A percentile compares a stretch with the other conserved stretches of the same genome.
phyloP scores from a whole-genome alignment of 371 early-diverging fungal genomes.

The Zychaea mexicana region DNA sequence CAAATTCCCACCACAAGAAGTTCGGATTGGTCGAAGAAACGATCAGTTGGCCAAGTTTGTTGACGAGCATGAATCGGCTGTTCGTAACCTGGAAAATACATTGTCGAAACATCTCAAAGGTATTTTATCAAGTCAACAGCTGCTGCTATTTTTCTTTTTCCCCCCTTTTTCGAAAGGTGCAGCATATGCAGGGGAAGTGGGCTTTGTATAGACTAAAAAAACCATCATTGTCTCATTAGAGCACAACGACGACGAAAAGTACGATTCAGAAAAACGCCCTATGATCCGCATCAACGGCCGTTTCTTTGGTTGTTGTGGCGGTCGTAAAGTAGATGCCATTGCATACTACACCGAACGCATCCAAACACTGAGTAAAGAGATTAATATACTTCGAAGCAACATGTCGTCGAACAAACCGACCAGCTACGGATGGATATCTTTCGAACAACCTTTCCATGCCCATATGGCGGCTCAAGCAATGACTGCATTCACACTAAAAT shows the following conservation, averaged over 20 bases:
- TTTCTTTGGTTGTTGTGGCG: constrained; percentile 45
- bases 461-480: constrained; percentile 58
- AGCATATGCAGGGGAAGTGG: neutral
- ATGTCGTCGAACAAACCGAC: constrained; percentile 57
- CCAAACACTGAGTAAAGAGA: constrained; percentile 62
- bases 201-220: neutral
- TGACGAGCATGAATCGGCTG: constrained; percentile 69
- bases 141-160: neutral
- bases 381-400: constrained; percentile 54
- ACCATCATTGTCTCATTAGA: constrained; percentile 1
- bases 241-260: constrained; percentile 47
- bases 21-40: constrained; percentile 71
- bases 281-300: constrained; percentile 42
- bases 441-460: constrained; percentile 60
- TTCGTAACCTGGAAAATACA: constrained; percentile 66
- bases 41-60: constrained; percentile 67
- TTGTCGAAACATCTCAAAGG: constrained; percentile 62
- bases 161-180: neutral
- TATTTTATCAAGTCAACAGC: constrained; percentile 12
- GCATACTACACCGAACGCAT: constrained; percentile 70
- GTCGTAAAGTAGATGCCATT: constrained; percentile 78
- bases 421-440: constrained; percentile 79
- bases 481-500: neutral
- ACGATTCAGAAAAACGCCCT: constrained; percentile 53
- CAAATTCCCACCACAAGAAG: constrained; percentile 58